Conservation (phyloP, 1,284 basidiomycete genomes). For the Ceratobasidium sp. region DNA sequence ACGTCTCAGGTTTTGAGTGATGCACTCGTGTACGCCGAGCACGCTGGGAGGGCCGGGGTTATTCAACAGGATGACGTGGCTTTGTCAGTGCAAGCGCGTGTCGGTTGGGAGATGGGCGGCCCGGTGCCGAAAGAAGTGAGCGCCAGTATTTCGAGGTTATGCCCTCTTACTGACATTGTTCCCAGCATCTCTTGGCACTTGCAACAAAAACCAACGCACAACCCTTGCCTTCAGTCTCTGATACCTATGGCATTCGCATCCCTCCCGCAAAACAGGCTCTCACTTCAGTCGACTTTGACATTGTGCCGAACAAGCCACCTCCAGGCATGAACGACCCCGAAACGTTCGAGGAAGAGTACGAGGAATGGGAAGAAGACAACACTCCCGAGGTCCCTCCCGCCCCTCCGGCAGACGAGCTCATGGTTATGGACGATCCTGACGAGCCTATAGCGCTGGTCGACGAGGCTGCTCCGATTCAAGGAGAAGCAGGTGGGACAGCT, state of each 20-base stretch:
- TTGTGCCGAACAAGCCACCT: constrained; percentile 88
- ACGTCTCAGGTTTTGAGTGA: constrained; percentile 92
- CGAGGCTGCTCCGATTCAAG: constrained; percentile 45
- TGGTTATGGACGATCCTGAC: constrained; percentile 45
- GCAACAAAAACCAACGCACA: constrained; percentile 91
- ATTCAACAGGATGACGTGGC: constrained; percentile 92
- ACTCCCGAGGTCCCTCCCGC: constrained; percentile 43
- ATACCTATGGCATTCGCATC: constrained; percentile 93
- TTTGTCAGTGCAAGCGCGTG: constrained; percentile 91
- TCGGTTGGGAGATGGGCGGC: constrained; percentile 95
- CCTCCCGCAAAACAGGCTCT: constrained; percentile 87
- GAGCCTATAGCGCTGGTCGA: constrained; percentile 44
- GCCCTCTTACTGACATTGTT: constrained; percentile 6
- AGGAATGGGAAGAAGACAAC: constrained; percentile 50
- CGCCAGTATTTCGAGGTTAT: not conserved
- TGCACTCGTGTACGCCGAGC: constrained; percentile 93
- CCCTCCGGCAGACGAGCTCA: constrained; percentile 19
- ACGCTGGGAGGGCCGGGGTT: constrained; percentile 83
- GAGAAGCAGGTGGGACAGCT: constrained; percentile 60
- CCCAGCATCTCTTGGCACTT: constrained; percentile 86
- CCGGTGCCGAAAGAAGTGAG: constrained; percentile 94
- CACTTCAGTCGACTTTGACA: constrained; percentile 91
- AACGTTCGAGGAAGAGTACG: constrained; percentile 78
- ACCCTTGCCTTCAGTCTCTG: constrained; percentile 92
- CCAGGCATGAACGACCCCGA: constrained; percentile 67